phyloP scores from a whole-genome alignment of 768 basidiomycete species.

The Termitomyces sp. region DNA sequence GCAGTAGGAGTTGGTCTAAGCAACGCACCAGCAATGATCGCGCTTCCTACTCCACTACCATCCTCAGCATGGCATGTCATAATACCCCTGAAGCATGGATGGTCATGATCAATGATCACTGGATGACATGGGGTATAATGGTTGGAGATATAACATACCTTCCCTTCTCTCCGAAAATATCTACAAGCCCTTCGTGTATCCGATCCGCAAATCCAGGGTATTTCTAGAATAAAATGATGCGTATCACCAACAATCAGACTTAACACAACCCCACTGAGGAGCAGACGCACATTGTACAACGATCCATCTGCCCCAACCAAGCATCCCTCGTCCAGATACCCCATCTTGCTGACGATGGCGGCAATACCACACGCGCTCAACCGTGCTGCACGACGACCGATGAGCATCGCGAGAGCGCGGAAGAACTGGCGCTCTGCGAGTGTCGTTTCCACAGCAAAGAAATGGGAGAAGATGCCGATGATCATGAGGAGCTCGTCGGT shows the following conservation, averaged over 20 bases:
- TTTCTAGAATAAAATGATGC: constrained; percentile 53
- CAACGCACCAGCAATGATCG: constrained; percentile 77
- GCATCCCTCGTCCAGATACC: constrained; percentile 87
- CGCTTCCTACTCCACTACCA: constrained; percentile 91
- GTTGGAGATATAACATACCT: constrained; percentile 41
- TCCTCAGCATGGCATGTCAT: constrained; percentile 83
- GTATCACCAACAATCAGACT: not conserved
- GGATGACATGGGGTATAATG: not conserved
- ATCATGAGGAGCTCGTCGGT: constrained; percentile 97
- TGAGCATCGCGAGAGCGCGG: constrained; percentile 85
- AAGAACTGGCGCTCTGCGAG: constrained; percentile 97
- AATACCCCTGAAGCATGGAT: constrained; percentile 44
- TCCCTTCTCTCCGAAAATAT: constrained; percentile 96
- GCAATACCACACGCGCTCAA: constrained; percentile 95
- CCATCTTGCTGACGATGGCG: constrained; percentile 93
- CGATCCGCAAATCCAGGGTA: constrained; percentile 94
- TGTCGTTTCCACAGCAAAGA: constrained; percentile 95
- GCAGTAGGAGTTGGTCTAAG: not conserved
- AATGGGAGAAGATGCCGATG: constrained; percentile 95
- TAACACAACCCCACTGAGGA: not conserved
- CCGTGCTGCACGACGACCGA: constrained; percentile 85
- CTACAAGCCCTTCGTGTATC: constrained; percentile 86
- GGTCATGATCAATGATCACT: not conserved
- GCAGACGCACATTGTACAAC: constrained; percentile 77
- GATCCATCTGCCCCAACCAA: constrained; percentile 89